These are phyloP conservation scores for Lyophyllum semitale DNA, from an alignment of 768 basidiomycete genomes.

Conservation along the genomic window DNA sequence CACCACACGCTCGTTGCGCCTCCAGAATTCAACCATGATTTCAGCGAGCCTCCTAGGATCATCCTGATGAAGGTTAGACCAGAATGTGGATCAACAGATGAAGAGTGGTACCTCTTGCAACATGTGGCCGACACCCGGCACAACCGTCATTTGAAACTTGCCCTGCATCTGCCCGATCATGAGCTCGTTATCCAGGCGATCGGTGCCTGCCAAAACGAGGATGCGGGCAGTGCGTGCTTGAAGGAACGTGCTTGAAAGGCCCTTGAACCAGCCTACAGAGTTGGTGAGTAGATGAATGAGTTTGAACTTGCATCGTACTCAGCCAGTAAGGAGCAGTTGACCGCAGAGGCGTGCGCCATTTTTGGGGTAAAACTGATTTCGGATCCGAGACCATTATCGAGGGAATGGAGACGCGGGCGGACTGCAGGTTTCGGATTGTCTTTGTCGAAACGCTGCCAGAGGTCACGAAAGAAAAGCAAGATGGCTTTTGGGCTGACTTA, in stretches of 20 bases:
- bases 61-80: slow-evolving; percentile 54
- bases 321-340: slow-evolving; percentile 90
- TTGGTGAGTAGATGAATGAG: neutral
- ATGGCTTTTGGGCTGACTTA: slow-evolving; percentile 43
- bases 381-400: slow-evolving; percentile 61
- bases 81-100: neutral
- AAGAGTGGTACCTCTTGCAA: slow-evolving; percentile 74
- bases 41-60: slow-evolving; percentile 81
- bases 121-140: slow-evolving; percentile 89
- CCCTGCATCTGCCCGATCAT: slow-evolving; percentile 98
- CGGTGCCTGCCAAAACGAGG: slow-evolving; percentile 89
- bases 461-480: slow-evolving; percentile 1
- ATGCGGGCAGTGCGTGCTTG: slow-evolving; percentile 77
- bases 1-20: slow-evolving; percentile 75
- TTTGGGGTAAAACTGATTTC: slow-evolving; percentile 41
- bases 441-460: slow-evolving; percentile 68
- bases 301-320: slow-evolving; percentile 48
- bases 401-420: slow-evolving; percentile 90
- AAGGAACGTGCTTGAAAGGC: slow-evolving; percentile 81
- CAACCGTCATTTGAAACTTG: slow-evolving; percentile 92
- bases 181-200: slow-evolving; percentile 87
- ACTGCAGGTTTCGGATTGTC: slow-evolving; percentile 77
- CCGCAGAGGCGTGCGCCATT: slow-evolving; percentile 84
- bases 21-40: slow-evolving; percentile 88
- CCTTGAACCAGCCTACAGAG: slow-evolving; percentile 83